Evolutionary conservation across 2,329 filamentous ascomycete species (phyloP).

Genomic region (Pseudopyricularia javanii): DNA sequence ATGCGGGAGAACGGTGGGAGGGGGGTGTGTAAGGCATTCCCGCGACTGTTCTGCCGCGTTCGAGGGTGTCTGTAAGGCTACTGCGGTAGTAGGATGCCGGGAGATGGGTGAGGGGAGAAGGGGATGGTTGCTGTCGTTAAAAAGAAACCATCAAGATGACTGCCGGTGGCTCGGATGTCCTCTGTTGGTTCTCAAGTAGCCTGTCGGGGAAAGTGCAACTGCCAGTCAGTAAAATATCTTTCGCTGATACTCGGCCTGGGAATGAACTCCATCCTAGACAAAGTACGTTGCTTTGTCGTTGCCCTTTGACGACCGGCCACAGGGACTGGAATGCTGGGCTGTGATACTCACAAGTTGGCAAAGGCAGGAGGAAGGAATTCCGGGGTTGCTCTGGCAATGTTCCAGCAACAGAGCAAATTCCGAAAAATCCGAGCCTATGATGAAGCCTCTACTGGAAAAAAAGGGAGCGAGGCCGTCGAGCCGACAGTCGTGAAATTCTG

Average conservation of each 20-base stretch:
- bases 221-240: background rate
- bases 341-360: conserved; percentile 6
- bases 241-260: background rate
- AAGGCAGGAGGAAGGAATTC: conserved; percentile 4
- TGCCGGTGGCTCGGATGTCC: background rate
- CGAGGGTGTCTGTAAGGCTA: background rate
- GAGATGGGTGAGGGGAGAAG: background rate
- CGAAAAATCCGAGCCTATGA: background rate
- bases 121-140: background rate
- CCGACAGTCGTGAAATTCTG: background rate
- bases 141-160: conserved; percentile 1
- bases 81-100: conserved; percentile 1
- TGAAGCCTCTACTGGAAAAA: background rate
- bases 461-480: background rate
- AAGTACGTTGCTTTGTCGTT: conserved; percentile 1
- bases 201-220: background rate
- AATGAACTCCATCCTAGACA: too few species aligned
- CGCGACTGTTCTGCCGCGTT: conserved; percentile 13
- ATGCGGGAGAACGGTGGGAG: conserved; percentile 50
- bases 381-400: conserved; percentile 16
- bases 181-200: background rate
- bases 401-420: conserved; percentile 15
- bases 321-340: background rate
- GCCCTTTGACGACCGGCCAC: background rate
- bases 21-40: conserved; percentile 86